Percentiles rank a stretch among this genome's conserved stretches.
Evolutionary conservation across 2,329 filamentous ascomycete genomes (phyloP).

Genomic region (Diplodia scrobiculata): DNA sequence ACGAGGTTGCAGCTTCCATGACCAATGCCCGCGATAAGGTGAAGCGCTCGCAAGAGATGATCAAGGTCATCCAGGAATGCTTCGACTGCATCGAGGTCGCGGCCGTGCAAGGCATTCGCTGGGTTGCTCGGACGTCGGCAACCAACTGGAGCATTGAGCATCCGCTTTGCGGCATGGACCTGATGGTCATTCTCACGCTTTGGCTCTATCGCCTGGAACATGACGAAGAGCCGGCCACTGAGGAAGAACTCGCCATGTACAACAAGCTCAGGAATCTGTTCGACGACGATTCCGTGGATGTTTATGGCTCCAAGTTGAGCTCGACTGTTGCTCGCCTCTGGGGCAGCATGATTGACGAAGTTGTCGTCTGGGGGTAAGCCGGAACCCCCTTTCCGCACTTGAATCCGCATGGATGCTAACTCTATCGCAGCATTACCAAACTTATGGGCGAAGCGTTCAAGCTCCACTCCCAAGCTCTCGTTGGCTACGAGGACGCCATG

Average conservation of each 20-base stretch:
- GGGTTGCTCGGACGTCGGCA: constrained; percentile 95
- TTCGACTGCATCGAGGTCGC: constrained; percentile 98
- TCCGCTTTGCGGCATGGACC: constrained; percentile 90
- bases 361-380: constrained; percentile 98
- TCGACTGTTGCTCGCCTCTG: constrained; percentile 93
- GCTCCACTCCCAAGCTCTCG: constrained; percentile 88
- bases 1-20: constrained; percentile 96
- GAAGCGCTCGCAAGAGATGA: constrained; percentile 94
- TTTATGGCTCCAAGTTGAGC: constrained; percentile 80
- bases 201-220: constrained; percentile 99
- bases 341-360: constrained; percentile 98
- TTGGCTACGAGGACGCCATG: constrained; percentile 86
- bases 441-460: constrained; percentile 99
- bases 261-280: constrained; percentile 89
- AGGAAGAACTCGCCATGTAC: constrained; percentile 86
- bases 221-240: constrained; percentile 86
- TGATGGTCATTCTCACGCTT: constrained; percentile 95
- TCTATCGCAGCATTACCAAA: constrained; percentile 71
- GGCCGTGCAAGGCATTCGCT: constrained; percentile 89
- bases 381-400: constrained; percentile 32
- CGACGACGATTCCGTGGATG: constrained; percentile 84
- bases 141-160: constrained; percentile 99
- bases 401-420: constrained; percentile 48
- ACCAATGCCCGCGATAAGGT: constrained; percentile 90
- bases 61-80: constrained; percentile 97